Evolutionary conservation across 2,329 filamentous ascomycete species (phyloP), one percentile per base, ranked within the genome.

Genomic region (Rutstroemia sp.): DNA sequence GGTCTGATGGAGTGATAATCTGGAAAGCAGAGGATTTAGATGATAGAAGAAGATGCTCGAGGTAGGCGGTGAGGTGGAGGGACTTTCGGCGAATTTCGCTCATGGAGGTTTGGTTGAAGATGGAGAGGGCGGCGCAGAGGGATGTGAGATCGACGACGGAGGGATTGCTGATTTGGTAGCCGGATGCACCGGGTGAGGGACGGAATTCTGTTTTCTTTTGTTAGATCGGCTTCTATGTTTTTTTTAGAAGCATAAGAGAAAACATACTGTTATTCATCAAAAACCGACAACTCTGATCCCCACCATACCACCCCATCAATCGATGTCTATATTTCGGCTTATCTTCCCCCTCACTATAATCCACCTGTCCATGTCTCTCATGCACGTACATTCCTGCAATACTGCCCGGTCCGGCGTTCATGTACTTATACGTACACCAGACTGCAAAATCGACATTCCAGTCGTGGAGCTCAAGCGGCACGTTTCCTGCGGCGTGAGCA

Each of bases 341-440:
- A n/a, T 74, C 71, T 2, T 69, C 68, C 7, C 67, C 65, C 17
- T 74, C 68, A 30, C 65, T 67, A 42, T 74, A 68, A 40, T 73
- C 71, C 10, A 88, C 83, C 23, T 70, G 70, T 42, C 86, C 83
- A 68, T 95, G 87, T 40, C 75, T 77, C 67, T 89, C 82, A 70
- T 96, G 89, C 8, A 96, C 87, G 63, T 91, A 96, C 0, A 86
- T 75, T 0, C 87, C 90, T 1, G 82, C 89, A 61, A 95, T 95
- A 16, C 84, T 79, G 4, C 91, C 91, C 0, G 91, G 89, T 0
- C 91, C 91, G 25, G 85, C 84, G 68, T 95, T 95, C 69, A 95
- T 80, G 73, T 96, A 96, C 74, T 96, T 96, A 78, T 96, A 96
- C 17, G 86, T 92, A 72, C 91, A 96, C 91, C 91, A 96, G 54